Base-by-base conservation (phyloP, 2,329 filamentous ascomycete genomes). In the Coniochaeta sp. region DNA sequence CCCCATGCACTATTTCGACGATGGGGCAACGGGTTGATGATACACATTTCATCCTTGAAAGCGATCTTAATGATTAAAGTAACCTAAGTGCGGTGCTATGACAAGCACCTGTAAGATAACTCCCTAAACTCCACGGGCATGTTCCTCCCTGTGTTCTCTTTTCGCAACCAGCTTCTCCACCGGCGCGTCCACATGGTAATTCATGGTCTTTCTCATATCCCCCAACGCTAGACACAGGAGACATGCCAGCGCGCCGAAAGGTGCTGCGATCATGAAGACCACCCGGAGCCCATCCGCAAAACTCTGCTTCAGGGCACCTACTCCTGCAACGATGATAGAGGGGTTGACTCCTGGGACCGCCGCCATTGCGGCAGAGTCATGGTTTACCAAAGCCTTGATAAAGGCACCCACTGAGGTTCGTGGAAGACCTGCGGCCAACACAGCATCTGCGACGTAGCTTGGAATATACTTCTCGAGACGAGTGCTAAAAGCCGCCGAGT, bases 231-330 rank as follows among this genome's bases (percentile, higher is more conserved):
- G 61, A 64, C 61, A 63, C 10, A 59, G 57, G 17, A 64, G 26
- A n/a, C 58, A 64, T 22, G 61, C 63, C 38, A 64, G 12, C 2
- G 57, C 61, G 8, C 60, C 62, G 56, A 66, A 65, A 3, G 65
- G 64, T 30, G 59, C 61, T 12, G 64, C 65, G 40, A 63, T 66
- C 16, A 65, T 63, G 19, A 60, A 66, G 16, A 65, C 64, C n/a
- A 58, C 44, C 19, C 62, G 36, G 7, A 65, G 36, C 1, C 60
- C 59, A 58, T 66, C 63, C 6, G 61, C 61, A 60, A 54, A 63
- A n/a, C 62, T 61, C 24, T 65, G 58, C 28, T 63, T 60, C 55
- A 63, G n/a, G 4, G 61, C 63, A 3, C 24, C 52, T 17, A 59
- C 40, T n/a, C 64, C 63, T 19, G 63, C 61, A 1, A 10, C 50